Base-by-base conservation (phyloP, 2,329 filamentous ascomycete species). In the Paraphoma sp. region DNA sequence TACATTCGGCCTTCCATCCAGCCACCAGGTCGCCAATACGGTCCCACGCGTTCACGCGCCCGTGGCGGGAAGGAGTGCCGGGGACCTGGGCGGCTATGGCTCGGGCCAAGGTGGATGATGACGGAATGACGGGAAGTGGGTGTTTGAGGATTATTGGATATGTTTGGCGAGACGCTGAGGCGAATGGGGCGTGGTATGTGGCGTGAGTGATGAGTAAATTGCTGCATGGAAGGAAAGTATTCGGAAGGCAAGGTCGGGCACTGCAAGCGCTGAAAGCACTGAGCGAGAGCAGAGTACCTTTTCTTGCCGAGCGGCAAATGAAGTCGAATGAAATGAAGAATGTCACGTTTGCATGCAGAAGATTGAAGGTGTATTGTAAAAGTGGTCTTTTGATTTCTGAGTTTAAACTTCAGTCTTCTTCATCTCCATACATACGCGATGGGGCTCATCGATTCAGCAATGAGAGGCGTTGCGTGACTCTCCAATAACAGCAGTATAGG, bases 401-500 rank as follows among this genome's bases (percentile, higher is more conserved):
- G 23, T 41, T 54, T 46, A 51, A 48, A 42, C 40, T 42, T 17
- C 40, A 42, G 33, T 36, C 33, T 36, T n/a, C 12, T 42, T 9
- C n/a, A 8, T 42, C 40, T 42, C 40, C 11, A 42, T 42, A n/a
- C 16, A n/a, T 23, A n/a, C 16, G 40, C 40, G 16, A 6, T n/a
- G 10, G 11, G 11, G 14, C 23, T 28, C 46, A 31, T 38, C 30
- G 29, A 23, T 23, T 23, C 23, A 42, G 16, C 40, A 42, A 42
- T 16, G 40, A 42, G 40, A 42, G 40, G 40, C 40, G 40, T 42
- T 14, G 33, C 33, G 33, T 48, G 17, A 18, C 30, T 29, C 30
- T 29, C 23, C 45, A 49, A 53, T 48, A 47, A 33, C 40, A 44
- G 16, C 16, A 42, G 10, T 42, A 16, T 55, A 42, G 40, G 40